A percentile compares a stretch with the other conserved stretches of the same genome.
Conservation (phyloP, 75 land plant species). For the Isoetes taiwanensis region DNA sequence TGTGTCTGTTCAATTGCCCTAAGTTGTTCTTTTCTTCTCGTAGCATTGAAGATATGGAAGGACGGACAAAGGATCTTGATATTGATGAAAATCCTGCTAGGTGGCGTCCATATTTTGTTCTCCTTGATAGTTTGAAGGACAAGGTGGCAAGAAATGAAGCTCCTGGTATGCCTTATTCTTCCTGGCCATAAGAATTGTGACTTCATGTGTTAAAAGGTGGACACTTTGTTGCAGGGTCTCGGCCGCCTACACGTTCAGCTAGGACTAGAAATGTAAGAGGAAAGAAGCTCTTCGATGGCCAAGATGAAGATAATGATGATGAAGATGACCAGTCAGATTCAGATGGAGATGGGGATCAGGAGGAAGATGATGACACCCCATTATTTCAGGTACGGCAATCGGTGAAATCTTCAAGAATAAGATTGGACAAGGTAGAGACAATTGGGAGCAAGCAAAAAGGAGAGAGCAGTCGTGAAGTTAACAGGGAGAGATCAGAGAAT, state of each 20-base stretch:
- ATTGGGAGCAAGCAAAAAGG: too few relatives aligned
- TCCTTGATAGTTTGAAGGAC: conserved; percentile 54
- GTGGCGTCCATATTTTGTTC: conserved; percentile 72
- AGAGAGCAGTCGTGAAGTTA: too few relatives aligned
- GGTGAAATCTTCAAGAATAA: background rate
- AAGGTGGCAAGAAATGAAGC: conserved; percentile 58
- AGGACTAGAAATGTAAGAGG: conserved; percentile 39
- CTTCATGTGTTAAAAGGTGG: background rate
- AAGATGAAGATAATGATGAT: conserved; percentile 54
- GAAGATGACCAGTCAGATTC: conserved; percentile 68
- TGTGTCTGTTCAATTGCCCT: background rate
- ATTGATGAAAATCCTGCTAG: conserved; percentile 87
- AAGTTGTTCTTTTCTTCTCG: conserved; percentile 3
- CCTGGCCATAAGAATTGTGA: background rate
- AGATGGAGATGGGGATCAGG: conserved; percentile 41
- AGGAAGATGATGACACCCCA: conserved; percentile 51
- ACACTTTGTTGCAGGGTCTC: conserved; percentile 1
- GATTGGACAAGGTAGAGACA: too few relatives aligned
- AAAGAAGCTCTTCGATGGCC: conserved; percentile 76
- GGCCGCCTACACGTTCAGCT: conserved; percentile 47
- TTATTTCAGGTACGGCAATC: conserved; percentile 15
- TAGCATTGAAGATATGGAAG: conserved; percentile 45
- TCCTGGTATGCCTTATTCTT: conserved; percentile 18
- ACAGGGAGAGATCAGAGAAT: too few relatives aligned
- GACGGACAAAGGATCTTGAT: conserved; percentile 43